Base-by-base conservation (phyloP, 257 asterid species). In the Anisodus acutangulus region DNA sequence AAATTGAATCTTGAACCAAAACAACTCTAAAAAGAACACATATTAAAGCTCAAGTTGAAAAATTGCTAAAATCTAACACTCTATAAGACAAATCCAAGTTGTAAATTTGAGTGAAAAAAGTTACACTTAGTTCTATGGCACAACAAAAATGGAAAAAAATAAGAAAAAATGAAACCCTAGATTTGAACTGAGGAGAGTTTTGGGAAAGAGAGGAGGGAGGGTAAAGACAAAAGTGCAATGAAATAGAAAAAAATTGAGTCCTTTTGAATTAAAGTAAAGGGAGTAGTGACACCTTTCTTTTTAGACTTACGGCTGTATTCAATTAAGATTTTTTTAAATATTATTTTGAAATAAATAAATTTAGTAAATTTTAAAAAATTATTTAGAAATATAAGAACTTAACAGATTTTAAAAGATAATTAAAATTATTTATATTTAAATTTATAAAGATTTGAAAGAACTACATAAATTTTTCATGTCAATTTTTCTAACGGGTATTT, bases 211-310 rank as follows among this genome's bases (percentile, higher is more conserved):
- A 19, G 35, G 35, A 31, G 41, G 8, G 45, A 13, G 47, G 81
- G 45, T 22, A 76, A 71, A 53, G 81, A 76, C 81, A 76, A 53
- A 76, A 76, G 81, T 31, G 81, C 63, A 76, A 26, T 53, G 81
- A 76, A 76, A 74, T 74, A 11, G 45, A 74, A 55, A 31, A 76
- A 76, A 51, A 51, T 74, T 76, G 63, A 76, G 64, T 47, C 59
- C 11, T 76, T 76, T 76, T 76, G 81, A 76, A 76, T 51, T 76
- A 76, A 76, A 76, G 81, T 76, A 76, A 76, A 76, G 13, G 6
- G 15, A 74, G 80, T 74, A 49, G 60, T 58, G 64, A 76, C 81
- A 51, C 39, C 45, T 76, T 76, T 76, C 47, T 51, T 26, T 22
- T 53, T 7, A 51, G 47, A 76, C 64, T 7, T 26, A 31, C 0